Base-by-base conservation (phyloP, 352 stramenopile genomes). In the Blastocystis sp. region DNA sequence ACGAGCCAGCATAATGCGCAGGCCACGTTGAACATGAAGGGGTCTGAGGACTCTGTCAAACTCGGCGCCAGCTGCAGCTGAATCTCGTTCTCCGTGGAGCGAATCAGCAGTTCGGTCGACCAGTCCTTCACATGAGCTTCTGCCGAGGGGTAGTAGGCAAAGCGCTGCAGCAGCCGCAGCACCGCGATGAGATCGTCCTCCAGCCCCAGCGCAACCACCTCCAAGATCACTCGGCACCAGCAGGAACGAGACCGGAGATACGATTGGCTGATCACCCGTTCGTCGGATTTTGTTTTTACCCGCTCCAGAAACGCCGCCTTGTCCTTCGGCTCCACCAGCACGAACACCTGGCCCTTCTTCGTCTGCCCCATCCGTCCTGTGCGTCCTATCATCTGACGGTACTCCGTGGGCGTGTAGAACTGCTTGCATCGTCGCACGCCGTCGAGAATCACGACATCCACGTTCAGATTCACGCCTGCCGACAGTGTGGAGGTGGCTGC, bases 281-380 rank as follows among this genome's bases (percentile, higher is more conserved):
- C 26, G 23, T 18, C 13, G 13, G 3, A 6, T 55, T 34, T 43
- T 54, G n/a, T 7, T 20, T 34, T 37, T 5, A 41, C 34, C 56
- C 29, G 62, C 6, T 39, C n/a, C 6, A n/a, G 62, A 39, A 43
- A 70, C n/a, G 18, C 20, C 9, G 13, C 8, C 56, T 15, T 20
- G 45, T 64, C 73, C 1, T n/a, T 2, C 2, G 20, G 20, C 0
- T 64, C 73, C 4, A 64, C 0, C 34, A 64, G 6, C 2, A 64
- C 73, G 9, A 82, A 66, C 9, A 82, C 73, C 8, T 20, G 15
- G 2, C 73, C 73, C 56, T 11, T 41, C 2, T 4, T 5, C n/a
- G 50, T 13, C 73, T 82, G 73, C 41, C 73, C 73, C 73, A 82
- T 64, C 4, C 73, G 45, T n/a, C 73, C 73, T 0, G 73, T 82